Evolutionary conservation across 768 basidiomycete species (phyloP), one percentile per base, ranked within the genome.

Genomic region (Xanthoconium stramineum): DNA sequence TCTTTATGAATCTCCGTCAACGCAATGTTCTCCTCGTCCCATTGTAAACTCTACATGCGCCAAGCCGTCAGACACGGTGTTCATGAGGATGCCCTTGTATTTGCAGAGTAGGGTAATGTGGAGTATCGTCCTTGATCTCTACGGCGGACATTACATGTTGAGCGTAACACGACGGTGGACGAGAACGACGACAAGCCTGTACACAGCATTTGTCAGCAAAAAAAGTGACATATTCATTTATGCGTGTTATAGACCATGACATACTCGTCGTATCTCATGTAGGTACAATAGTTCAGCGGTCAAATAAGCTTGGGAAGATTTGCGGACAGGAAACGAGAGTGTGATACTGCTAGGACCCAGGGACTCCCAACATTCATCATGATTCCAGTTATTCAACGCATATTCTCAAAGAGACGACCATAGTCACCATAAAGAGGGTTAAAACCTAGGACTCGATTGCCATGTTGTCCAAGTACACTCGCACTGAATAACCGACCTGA

Each of bases 11-110:
- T 86, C 73, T 98, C 94, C 1, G 94, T 97, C 65, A 91, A 72
- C 28, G 91, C 91, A 36, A 98, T 80, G 69, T 96, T 98, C 69
- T 85, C 91, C 67, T 98, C 94, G 67, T 98, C 95, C 94, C 94
- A 98, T 67, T 91, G 90, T 65, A 97, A 68, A 64, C 86, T 94
- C 81, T 79, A 52, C 11, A 57, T 0, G 37, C 30, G 43, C 36
- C 9, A n/a, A 28, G 3, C 28, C 9, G 20, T 60, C 19, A 57
- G 50, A 42, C 39, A 10, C 47, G 42, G 14, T 7, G 17, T n/a
- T 92, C 88, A 93, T 94, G 65, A 94, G 74, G 64, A 94, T 94
- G 36, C 91, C 91, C 73, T 91, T 94, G 40, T 89, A 91, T 72
- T 88, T 89, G 81, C 33, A 82, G 65, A 19, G 80, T 81, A 2